Conservation (phyloP, 495 filamentous ascomycete species). For the Sphaerosporella brunnea region DNA sequence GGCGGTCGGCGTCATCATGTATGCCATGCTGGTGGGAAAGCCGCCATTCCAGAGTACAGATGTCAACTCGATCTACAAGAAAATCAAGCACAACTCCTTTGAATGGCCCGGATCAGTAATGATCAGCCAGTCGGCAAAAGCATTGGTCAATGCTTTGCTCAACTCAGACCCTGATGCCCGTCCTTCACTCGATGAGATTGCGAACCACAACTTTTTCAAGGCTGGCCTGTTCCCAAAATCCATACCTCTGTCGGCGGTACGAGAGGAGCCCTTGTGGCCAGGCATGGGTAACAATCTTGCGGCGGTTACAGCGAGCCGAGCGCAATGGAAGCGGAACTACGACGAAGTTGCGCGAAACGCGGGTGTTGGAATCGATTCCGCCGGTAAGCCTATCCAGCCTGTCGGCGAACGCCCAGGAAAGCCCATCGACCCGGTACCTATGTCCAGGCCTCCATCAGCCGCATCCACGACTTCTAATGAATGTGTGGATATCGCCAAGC, state of each 20-base stretch:
- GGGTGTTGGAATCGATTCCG: constrained; percentile 19
- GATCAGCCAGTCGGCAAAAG: constrained; percentile 39
- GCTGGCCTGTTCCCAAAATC: constrained; percentile 38
- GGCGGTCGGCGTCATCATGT: constrained; percentile 89
- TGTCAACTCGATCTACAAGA: constrained; percentile 61
- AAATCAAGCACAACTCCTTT: constrained; percentile 21
- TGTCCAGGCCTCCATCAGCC: constrained; percentile 15
- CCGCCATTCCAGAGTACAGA: constrained; percentile 78
- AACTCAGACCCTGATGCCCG: constrained; percentile 53
- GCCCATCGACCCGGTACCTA: constrained; percentile 15
- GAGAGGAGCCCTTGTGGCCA: constrained; percentile 19
- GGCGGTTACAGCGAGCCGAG: constrained; percentile 12
- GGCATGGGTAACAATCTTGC: constrained; percentile 13
- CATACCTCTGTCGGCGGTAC: constrained; percentile 17
- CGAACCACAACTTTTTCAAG: constrained; percentile 66
- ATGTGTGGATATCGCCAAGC: constrained; percentile 2
- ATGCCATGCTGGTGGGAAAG: constrained; percentile 78
- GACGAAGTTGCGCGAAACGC: constrained; percentile 21
- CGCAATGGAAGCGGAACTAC: constrained; percentile 23
- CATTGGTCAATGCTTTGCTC: constrained; percentile 56
- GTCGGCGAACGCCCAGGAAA: constrained; percentile 20
- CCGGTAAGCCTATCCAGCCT: constrained; percentile 11
- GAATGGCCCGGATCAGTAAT: constrained; percentile 21
- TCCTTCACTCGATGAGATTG: constrained; percentile 62
- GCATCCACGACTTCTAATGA: constrained; percentile 5